Conservation (phyloP, 2,329 filamentous ascomycete genomes). For the Cercospora sesami region DNA sequence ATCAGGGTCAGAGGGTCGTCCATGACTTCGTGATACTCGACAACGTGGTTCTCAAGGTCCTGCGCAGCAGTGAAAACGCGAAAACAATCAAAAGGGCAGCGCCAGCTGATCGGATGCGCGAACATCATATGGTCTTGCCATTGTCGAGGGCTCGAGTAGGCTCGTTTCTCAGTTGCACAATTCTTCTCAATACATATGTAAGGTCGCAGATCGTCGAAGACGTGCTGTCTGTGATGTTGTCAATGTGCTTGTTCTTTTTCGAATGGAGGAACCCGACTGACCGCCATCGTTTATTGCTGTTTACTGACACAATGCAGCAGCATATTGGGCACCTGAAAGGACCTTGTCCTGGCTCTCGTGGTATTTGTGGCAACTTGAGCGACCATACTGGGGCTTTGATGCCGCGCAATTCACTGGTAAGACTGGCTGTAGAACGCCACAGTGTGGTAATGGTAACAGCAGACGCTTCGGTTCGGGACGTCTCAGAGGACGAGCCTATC, state of each 20-base stretch:
- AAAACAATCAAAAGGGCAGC: neutral
- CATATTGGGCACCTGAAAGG: neutral
- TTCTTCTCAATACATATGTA: too few relatives aligned
- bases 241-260: too few relatives aligned
- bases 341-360: neutral
- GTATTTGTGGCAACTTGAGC: neutral
- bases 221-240: too few relatives aligned
- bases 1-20: neutral
- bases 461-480: neutral
- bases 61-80: neutral
- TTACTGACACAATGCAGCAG: too few relatives aligned
- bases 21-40: neutral
- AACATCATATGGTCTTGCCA: neutral
- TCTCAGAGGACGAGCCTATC: neutral
- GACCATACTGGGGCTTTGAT: neutral
- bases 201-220: too few relatives aligned
- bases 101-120: neutral
- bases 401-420: neutral
- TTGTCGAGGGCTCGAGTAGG: neutral
- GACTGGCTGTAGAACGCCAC: neutral
- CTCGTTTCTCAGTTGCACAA: too few relatives aligned
- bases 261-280: too few relatives aligned
- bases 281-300: too few relatives aligned
- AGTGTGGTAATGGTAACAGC: neutral
- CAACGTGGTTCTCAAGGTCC: neutral